phyloP scores from a whole-genome alignment of 1,284 basidiomycete genomes.

The Ustilago lituana region DNA sequence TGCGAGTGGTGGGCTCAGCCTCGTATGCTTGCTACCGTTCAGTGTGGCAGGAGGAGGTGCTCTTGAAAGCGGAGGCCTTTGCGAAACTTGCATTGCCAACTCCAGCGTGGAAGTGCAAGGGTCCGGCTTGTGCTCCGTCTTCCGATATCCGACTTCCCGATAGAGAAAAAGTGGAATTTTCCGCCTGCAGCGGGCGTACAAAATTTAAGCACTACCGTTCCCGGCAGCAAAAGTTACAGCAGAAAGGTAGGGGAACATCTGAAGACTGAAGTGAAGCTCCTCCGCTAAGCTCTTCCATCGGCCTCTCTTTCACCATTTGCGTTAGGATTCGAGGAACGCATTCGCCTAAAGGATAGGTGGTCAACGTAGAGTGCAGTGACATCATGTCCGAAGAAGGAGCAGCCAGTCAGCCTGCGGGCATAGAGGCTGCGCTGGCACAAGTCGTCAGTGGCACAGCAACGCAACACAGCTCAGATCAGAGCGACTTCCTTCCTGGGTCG shows the following conservation, averaged over 20 bases:
- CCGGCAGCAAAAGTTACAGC: no score
- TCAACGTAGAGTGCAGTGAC: no score
- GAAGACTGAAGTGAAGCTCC: no score
- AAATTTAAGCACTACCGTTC: no score
- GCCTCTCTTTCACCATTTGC: no score
- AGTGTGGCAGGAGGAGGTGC: no score
- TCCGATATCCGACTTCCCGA: conserved; percentile 14
- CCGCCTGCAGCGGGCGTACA: conserved; percentile 6
- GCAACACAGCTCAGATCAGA: not conserved
- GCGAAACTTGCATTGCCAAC: not conserved
- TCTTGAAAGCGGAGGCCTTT: not conserved
- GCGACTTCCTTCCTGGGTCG: not conserved
- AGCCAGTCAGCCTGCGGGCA: not conserved
- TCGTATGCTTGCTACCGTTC: no score
- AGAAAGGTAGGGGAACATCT: no score
- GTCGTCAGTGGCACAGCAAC: not conserved
- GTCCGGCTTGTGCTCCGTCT: conserved; percentile 11
- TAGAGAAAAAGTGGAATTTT: conserved; percentile 21
- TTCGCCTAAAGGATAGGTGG: no score
- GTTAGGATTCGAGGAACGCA: no score
- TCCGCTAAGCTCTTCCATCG: no score
- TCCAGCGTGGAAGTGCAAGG: conserved; percentile 33
- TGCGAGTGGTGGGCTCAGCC: no score
- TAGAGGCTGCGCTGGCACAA: not conserved
- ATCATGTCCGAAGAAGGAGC: conserved; percentile 6